Evolutionary conservation across 371 early-diverging fungal species (phyloP), one percentile per base, ranked within the genome.

Genomic region (Mortierella sp.): DNA sequence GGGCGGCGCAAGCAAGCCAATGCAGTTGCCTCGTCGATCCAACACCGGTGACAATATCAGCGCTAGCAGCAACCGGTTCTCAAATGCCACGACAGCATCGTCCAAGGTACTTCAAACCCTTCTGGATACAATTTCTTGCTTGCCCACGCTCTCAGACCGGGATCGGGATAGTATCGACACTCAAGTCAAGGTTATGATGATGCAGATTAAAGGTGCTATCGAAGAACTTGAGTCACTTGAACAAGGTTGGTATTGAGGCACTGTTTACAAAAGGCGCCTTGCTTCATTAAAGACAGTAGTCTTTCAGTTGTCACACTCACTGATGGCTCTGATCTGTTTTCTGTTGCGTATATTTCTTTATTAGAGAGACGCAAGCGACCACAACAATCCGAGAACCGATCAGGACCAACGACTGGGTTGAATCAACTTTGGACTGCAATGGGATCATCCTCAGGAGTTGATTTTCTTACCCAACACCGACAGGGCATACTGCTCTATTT

Each of bases 101-200:
- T 79, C 80, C 62, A 79, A 70, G 47, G 67, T 62, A 5, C 19
- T 79, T 29, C 70, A 67, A 21, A 67, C 65, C 11, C 70, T 79
- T n/a, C 37, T 79, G 48, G 74, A 79, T 7, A 60, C 80, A 2
- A 59, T 79, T 4, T 73, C 74, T 0, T 62, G 70, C 11, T 57
- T 79, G 50, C 69, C 66, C 1, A 52, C 64, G 16, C 60, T 79
- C 25, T 79, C 80, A 21, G 80, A 79, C 37, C 73, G 70, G 57
- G 80, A 79, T 47, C 68, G 80, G 16, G 80, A 79, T 43, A 79
- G 74, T 28, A 79, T 79, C 28, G 80, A 79, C 50, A 69, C 68
- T 4, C 80, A 79, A 51, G 74, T 57, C 23, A 79, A 73, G 47
- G 64, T 79, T 19, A 79, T 79, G 80, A 79, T 79, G 80, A 66